A percentile compares a stretch with the other conserved stretches of the same genome.
phyloP scores from a whole-genome alignment of 2,329 filamentous ascomycete genomes.

The Ophiostoma novo-ulmi region DNA sequence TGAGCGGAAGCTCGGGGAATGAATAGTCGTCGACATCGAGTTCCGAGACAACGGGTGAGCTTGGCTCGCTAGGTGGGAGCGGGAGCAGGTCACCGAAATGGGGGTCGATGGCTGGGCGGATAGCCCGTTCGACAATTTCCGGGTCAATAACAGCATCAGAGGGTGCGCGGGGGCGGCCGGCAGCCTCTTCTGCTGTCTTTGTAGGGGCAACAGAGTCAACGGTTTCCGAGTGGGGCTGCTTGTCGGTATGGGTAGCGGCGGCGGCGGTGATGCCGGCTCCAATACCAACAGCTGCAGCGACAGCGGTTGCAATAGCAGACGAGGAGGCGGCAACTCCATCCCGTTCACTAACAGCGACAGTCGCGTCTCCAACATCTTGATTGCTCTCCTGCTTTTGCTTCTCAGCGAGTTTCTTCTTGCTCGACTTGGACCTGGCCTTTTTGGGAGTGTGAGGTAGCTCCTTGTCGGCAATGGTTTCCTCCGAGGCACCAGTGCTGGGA shows the following conservation, averaged over 20 bases:
- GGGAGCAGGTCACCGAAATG: constrained; percentile 61
- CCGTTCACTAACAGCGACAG: neutral
- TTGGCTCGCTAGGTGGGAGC: constrained; percentile 56
- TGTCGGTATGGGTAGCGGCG: constrained; percentile 50
- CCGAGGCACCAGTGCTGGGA: neutral
- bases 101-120: constrained; percentile 63
- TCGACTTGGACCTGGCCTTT: neutral
- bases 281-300: constrained; percentile 14
- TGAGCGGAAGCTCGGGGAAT: constrained; percentile 55
- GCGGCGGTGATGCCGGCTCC: constrained; percentile 35
- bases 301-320: constrained; percentile 30
- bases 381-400: neutral
- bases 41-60: constrained; percentile 36
- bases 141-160: constrained; percentile 45
- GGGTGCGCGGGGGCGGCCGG: constrained; percentile 19
- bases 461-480: neutral
- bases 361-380: neutral
- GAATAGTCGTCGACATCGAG: constrained; percentile 33
- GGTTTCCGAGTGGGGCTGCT: constrained; percentile 41
- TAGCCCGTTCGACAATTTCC: constrained; percentile 52
- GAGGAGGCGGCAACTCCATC: constrained; percentile 14
- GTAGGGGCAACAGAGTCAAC: constrained; percentile 30
- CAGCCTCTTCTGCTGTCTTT: neutral
- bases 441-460: neutral
- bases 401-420: neutral